These are phyloP conservation scores for Verruconis gallopava DNA, from an alignment of 2,329 filamentous ascomycete genomes.

Conservation along the genomic window DNA sequence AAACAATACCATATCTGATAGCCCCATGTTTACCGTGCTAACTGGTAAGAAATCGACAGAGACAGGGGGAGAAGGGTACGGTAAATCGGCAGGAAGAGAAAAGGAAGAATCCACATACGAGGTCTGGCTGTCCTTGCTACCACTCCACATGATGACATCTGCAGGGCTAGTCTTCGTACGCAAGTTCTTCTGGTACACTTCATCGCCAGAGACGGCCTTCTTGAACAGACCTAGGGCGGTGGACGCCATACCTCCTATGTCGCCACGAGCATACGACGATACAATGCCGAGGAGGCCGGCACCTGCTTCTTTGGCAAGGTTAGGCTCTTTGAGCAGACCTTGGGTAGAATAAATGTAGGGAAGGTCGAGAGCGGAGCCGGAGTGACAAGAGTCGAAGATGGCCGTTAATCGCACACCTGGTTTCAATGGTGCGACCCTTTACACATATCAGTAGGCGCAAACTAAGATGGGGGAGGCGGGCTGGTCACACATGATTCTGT, in stretches of 20 bases:
- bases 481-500: slow-evolving; percentile 47
- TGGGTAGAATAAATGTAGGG: slow-evolving; percentile 73
- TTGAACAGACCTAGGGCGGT: slow-evolving; percentile 79
- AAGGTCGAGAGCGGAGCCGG: slow-evolving; percentile 62
- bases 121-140: slow-evolving; percentile 91
- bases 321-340: slow-evolving; percentile 68
- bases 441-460: slow-evolving; percentile 13
- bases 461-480: background rate
- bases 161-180: slow-evolving; percentile 87
- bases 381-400: slow-evolving; percentile 74
- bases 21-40: background rate
- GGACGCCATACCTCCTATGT: slow-evolving; percentile 67
- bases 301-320: slow-evolving; percentile 67
- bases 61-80: background rate
- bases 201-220: slow-evolving; percentile 68
- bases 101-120: slow-evolving; percentile 47
- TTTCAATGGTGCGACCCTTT: slow-evolving; percentile 54
- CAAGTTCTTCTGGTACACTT: slow-evolving; percentile 65
- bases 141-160: slow-evolving; percentile 96
- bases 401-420: slow-evolving; percentile 74
- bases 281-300: slow-evolving; percentile 59
- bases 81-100: background rate
- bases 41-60: background rate
- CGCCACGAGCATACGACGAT: slow-evolving; percentile 67
- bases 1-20: too few species aligned